A percentile compares a stretch with the other conserved stretches of the same genome.
These are phyloP conservation scores for Cytidiella melzeri DNA, from an alignment of 768 basidiomycete genomes.

Conservation along the genomic window DNA sequence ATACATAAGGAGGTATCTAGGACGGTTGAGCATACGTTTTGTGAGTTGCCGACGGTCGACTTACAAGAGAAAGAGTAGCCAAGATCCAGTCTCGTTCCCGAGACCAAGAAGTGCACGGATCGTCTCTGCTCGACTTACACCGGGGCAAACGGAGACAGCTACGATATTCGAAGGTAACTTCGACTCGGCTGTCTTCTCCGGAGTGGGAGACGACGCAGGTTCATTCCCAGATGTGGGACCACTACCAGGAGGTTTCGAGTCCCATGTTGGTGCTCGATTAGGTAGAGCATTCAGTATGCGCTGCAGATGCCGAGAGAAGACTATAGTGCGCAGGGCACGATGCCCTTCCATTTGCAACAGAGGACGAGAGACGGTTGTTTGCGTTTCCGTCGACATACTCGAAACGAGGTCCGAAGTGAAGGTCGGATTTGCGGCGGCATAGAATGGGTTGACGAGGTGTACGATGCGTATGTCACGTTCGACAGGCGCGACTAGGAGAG, in stretches of 20 bases:
- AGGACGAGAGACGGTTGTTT: constrained; percentile 4
- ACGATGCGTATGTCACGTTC: constrained; percentile 90
- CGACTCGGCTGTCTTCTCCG: neutral
- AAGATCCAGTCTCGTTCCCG: constrained; percentile 38
- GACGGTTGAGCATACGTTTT: neutral
- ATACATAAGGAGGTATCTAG: constrained; percentile 60
- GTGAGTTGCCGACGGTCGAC: constrained; percentile 22
- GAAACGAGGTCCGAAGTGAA: constrained; percentile 25
- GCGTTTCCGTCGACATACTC: constrained; percentile 20
- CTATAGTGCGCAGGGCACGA: constrained; percentile 53
- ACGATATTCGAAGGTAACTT: constrained; percentile 69
- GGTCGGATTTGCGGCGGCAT: constrained; percentile 65
- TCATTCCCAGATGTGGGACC: neutral
- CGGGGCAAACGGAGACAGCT: constrained; percentile 67
- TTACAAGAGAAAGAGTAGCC: constrained; percentile 41
- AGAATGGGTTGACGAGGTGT: constrained; percentile 83
- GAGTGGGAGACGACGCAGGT: neutral
- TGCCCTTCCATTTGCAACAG: constrained; percentile 56
- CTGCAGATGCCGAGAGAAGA: constrained; percentile 77
- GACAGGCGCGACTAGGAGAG: constrained; percentile 73
- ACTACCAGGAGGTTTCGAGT: neutral
- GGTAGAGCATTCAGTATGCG: constrained; percentile 80
- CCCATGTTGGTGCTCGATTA: constrained; percentile 37
- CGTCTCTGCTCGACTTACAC: constrained; percentile 67
- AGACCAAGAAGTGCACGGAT: constrained; percentile 50